A percentile compares a stretch with the other conserved stretches of the same genome.
phyloP scores from a whole-genome alignment of 176 grass and related monocot genomes.

The Oryza rufipogon region DNA sequence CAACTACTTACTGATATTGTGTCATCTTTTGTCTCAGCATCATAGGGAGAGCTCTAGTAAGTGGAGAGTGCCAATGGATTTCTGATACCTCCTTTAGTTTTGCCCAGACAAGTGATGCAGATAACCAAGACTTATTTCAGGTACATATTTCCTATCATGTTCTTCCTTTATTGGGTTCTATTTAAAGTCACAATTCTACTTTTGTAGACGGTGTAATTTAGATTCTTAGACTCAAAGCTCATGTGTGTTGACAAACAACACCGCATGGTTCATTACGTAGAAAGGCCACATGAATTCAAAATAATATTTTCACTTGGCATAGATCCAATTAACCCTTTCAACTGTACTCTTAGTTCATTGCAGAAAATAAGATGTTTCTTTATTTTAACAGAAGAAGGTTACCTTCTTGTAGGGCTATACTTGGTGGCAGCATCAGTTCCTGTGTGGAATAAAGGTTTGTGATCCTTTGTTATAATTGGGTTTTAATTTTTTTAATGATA shows the following conservation, averaged over 20 bases:
- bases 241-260: not conserved
- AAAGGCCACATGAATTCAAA: not conserved
- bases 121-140: slow-evolving; percentile 64
- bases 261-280: not conserved
- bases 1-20: slow-evolving; percentile 7
- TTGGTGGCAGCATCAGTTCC: slow-evolving; percentile 91
- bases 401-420: slow-evolving; percentile 74
- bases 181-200: not conserved
- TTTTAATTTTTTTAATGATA: slow-evolving; percentile 29
- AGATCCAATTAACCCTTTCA: not conserved
- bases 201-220: slow-evolving; percentile 7
- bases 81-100: slow-evolving; percentile 51
- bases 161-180: slow-evolving; percentile 14
- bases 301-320: not conserved
- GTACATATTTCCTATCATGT: slow-evolving; percentile 42
- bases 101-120: slow-evolving; percentile 43
- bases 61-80: slow-evolving; percentile 66
- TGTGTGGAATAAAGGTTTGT: slow-evolving; percentile 81
- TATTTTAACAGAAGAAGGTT: slow-evolving; percentile 61
- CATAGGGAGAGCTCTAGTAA: slow-evolving; percentile 69
- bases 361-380: slow-evolving; percentile 49
- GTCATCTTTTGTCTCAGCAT: slow-evolving; percentile 55
- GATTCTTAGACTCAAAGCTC: not conserved
- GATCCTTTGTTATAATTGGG: slow-evolving; percentile 9
- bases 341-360: slow-evolving; percentile 29